Base-by-base conservation (phyloP, 345 rosid genomes). In the Viola odorata region DNA sequence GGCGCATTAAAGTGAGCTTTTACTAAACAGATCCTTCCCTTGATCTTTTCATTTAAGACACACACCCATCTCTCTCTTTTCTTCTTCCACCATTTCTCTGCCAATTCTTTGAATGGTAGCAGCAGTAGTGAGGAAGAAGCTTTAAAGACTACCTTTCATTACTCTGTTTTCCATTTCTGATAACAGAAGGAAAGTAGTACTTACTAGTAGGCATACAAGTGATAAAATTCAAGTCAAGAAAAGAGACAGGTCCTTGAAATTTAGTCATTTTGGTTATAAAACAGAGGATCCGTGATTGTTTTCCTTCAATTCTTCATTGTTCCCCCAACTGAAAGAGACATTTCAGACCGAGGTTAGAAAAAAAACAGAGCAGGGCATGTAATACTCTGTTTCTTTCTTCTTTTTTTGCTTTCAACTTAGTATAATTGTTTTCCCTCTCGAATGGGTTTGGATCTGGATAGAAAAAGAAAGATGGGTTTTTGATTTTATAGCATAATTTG, bases 361-460 rank as follows among this genome's bases (percentile, higher is more conserved):
- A 7, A 11, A n/a, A 45, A 36, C 14, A 37, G 53, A 49, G 39
- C 7, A n/a, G 6, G 12, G 56, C 32, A 23, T 23, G 32, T 23
- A 23, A 23, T 5, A n/a, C 32, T 40, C 6, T 13, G 49, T 41
- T 2, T 16, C 36, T 16, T 56, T 56, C 44, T 55, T 38, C 45
- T 42, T 11, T 42, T 42, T 42, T 42, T 6, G 11, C 45, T 42
- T 11, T 47, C 50, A 7, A 23, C 32, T 10, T 7, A 13, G 50
- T 32, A 40, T 45, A 40, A 51, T 53, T 49, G 7, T 50, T 39
- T n/a, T 38, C 12, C 56, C 49, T 54, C 32, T 64, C 36, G n/a
- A 9, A 36, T 55, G 39, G 45, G 53, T 56, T 65, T 63, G 69
- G 71, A 60, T 70, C 67, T 73, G 58, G 64, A 58, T 57, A 23